Conservation (phyloP, 441 rosid species). For the Melastoma candidum region DNA sequence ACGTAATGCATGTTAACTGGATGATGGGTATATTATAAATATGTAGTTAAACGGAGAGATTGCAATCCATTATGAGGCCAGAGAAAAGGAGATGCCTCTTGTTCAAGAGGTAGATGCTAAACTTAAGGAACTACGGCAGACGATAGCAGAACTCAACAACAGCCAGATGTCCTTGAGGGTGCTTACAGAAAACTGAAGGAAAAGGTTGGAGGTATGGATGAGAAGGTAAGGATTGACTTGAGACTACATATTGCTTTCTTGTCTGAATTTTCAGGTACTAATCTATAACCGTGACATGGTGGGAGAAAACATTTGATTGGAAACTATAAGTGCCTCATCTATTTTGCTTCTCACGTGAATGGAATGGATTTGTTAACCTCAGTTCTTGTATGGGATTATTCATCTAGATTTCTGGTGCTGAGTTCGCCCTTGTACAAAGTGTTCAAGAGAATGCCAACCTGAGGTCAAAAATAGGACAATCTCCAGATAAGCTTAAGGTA, state of each 20-base stretch:
- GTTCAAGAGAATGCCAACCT: slow-evolving; percentile 77
- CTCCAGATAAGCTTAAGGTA: slow-evolving; percentile 94
- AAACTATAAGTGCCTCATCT: neutral
- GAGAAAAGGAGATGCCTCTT: slow-evolving; percentile 57
- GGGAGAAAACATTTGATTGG: no score
- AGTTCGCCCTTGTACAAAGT: slow-evolving; percentile 67
- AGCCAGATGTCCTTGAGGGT: slow-evolving; percentile 55
- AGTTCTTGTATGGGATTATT: neutral
- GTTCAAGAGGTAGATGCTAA: slow-evolving; percentile 52
- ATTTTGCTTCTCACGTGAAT: slow-evolving; percentile 8
- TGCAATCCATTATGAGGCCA: slow-evolving; percentile 46
- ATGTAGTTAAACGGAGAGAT: slow-evolving; percentile 72
- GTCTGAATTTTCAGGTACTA: no score
- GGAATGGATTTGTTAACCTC: neutral
- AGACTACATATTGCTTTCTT: no score
- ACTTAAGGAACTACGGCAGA: slow-evolving; percentile 54
- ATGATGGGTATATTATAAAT: no score
- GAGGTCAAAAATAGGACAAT: slow-evolving; percentile 77
- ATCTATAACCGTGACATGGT: no score
- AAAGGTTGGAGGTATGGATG: slow-evolving; percentile 47
- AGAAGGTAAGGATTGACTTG: slow-evolving; percentile 29
- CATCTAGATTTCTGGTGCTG: slow-evolving; percentile 62
- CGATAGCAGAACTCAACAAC: slow-evolving; percentile 53
- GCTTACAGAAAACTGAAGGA: slow-evolving; percentile 50
- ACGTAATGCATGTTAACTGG: no score